Evolutionary conservation across 495 filamentous ascomycete genomes (phyloP), one percentile per base, ranked within the genome.

Genomic region (Daldinia childiae): DNA sequence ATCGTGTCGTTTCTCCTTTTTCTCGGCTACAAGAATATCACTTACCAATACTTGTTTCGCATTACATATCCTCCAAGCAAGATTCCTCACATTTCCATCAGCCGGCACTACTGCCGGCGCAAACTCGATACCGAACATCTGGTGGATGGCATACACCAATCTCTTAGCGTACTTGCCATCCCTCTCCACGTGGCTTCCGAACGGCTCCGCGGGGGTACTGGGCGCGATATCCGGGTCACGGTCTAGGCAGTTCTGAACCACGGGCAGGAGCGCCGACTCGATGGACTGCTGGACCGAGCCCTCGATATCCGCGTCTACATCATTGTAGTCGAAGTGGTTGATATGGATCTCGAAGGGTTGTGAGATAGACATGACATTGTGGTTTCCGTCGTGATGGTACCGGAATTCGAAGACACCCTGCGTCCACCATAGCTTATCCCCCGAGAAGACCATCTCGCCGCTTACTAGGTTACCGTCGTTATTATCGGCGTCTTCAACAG

Each of bases 111-210:
- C 96, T 56, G 92, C 92, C 3, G 94, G 91, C 6, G 96, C 93
- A 68, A 99, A 91, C 79, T 99, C 96, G 65, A 99, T 90, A 60
- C 95, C 96, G 76, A 99, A 99, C 95, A 97, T 98, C 80, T 97
- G 92, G 62, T 91, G 91, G 39, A 98, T 92, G 9, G 96, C 95
- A 81, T 95, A 98, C 0, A 98, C 93, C 32, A 98, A 89, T 41
- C 95, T 80, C 77, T 89, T 92, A 17, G 94, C 92, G 69, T 91
- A 98, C 77, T 97, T 97, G 66, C 90, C 89, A 54, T 97, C 91
- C 9, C 93, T 83, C 74, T 97, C 92, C 9, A 97, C 92, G 45
- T 92, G 84, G 62, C 85, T 84, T 6, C 96, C 94, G 74, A 95
- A 99, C 38, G 86, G 84, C 77, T 98, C 95, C 2, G 94, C 89